Conservation (phyloP, 495 filamentous ascomycete species). For the Podospora australis region DNA sequence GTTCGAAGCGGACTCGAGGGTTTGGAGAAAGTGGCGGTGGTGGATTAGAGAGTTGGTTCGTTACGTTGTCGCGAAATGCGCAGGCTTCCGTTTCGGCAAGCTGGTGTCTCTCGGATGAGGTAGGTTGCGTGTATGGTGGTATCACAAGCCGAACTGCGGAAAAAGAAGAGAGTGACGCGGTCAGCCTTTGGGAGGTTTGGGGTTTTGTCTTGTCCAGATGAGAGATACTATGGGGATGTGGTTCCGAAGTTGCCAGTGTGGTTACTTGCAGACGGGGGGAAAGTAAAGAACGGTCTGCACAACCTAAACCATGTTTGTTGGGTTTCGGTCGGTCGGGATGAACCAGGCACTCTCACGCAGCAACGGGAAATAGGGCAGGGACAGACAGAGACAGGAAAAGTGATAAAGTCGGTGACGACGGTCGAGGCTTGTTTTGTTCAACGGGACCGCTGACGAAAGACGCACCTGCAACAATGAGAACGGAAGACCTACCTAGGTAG, state of each 20-base stretch:
- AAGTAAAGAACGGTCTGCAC: no score
- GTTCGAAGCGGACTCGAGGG: neutral
- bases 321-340: no score
- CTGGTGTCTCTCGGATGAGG: neutral
- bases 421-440: neutral
- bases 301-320: no score
- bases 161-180: conserved; percentile 6
- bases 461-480: conserved; percentile 8
- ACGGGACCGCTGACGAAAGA: conserved; percentile 6
- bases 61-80: no score
- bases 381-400: neutral
- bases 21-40: no score
- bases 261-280: no score
- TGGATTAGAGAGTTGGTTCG: no score
- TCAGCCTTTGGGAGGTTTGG: neutral
- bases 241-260: no score
- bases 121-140: neutral
- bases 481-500: conserved; percentile 3
- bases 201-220: neutral
- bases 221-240: neutral
- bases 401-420: neutral
- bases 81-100: no score
- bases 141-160: conserved; percentile 1
- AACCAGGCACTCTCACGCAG: no score
- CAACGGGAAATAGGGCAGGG: no score